Conservation (phyloP, 768 basidiomycete species). For the Mycena venus region DNA sequence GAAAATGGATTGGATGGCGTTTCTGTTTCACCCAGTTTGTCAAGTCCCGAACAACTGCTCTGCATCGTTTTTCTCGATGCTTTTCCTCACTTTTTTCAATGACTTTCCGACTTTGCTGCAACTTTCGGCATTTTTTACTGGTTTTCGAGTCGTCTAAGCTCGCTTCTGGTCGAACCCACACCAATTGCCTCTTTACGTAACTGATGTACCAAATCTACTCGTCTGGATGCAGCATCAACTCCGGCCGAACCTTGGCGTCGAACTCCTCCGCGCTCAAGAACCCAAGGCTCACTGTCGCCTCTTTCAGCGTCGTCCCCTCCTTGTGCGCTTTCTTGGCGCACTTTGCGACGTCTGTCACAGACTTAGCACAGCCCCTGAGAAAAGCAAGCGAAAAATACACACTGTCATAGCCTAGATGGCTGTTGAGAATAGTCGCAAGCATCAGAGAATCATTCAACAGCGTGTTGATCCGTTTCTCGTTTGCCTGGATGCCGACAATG, state of each 20-base stretch:
- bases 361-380: constrained; percentile 21
- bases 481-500: constrained; percentile 95
- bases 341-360: constrained; percentile 88
- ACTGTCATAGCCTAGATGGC: constrained; percentile 97
- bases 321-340: constrained; percentile 99
- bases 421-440: constrained; percentile 98
- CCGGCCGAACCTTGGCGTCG: constrained; percentile 92
- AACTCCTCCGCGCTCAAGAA: constrained; percentile 93
- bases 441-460: constrained; percentile 96
- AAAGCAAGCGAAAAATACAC: constrained; percentile 50
- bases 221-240: constrained; percentile 87
- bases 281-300: constrained; percentile 91
- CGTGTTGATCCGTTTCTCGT: constrained; percentile 91
- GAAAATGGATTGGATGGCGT: neutral
- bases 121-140: neutral
- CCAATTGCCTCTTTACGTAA: neutral
- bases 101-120: constrained; percentile 33
- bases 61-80: neutral
- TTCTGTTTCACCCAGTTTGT: neutral
- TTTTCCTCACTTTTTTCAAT: constrained; percentile 36
- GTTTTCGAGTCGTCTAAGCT: constrained; percentile 11
- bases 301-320: constrained; percentile 96
- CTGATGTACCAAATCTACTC: constrained; percentile 10
- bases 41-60: neutral
- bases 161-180: neutral